Evolutionary conservation across 164 flowering plant species (phyloP), one percentile per base, ranked within the genome.

Genomic region (Sedum album): DNA sequence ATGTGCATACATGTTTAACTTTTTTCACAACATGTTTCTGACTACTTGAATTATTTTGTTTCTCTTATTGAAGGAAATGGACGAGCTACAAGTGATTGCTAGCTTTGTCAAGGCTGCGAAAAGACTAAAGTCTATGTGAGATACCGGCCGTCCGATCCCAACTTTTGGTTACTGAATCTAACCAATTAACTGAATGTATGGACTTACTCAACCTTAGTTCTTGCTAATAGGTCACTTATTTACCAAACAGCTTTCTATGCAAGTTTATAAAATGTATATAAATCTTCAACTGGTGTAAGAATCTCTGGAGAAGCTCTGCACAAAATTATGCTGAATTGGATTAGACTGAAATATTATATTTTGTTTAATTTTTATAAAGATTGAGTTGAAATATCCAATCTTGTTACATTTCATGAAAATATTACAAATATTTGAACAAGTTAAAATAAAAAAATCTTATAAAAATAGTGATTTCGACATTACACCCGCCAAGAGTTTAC

Each of bases 51-150:
- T 6, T 66, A 42, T 42, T 42, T 26, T 15, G 33, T 18, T 48
- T 30, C 9, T 23, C 15, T 67, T 49, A 26, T 26, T 49, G 35
- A 68, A 92, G 96, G 90, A 88, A 87, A 77, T 93, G 91, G 98
- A 93, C 55, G 98, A 93, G 90, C 73, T 87, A 81, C 98, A 93
- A 83, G 98, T 93, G 23, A 88, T 93, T 39, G 76, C 77, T 20
- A 91, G 91, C 51, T 93, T 93, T 69, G 91, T 81, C 69, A 82
- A 90, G 73, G 87, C 96, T 41, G 95, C 96, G 0, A 93, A 86
- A 85, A 82, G 93, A 69, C 76, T 90, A 73, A 93, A 93, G 62
- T 57, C 62, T 57, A 57, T 20, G 14, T 57, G 14, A 57, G 62
- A 33, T 28, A 5, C 31, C 1, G 3, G 61, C 18, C 3, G 61